These are phyloP conservation scores for Arachis stenosperma DNA, from an alignment of 306 rosid species.

Conservation along the genomic window DNA sequence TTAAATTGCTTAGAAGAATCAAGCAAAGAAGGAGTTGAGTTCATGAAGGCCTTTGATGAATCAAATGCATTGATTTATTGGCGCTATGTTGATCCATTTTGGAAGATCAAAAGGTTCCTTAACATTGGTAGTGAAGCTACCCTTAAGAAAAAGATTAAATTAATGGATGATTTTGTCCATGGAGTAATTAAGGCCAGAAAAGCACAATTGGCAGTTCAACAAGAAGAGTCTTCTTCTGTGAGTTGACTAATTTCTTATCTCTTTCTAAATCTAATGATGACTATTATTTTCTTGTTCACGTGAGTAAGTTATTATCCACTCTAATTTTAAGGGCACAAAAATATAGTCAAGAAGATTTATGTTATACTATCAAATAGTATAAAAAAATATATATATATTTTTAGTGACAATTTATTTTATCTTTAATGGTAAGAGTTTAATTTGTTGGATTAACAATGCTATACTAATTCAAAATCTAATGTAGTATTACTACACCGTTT, in stretches of 20 bases:
- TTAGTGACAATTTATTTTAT: no score
- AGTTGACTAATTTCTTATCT: conserved; percentile 34
- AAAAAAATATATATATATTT: no score
- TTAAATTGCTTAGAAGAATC: conserved; percentile 71
- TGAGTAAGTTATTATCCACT: not conserved
- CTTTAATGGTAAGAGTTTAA: no score
- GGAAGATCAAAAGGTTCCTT: conserved; percentile 68
- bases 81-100: conserved; percentile 76
- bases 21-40: conserved; percentile 57
- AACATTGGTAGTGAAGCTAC: conserved; percentile 69
- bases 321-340: not conserved
- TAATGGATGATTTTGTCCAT: conserved; percentile 57
- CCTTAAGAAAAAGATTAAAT: conserved; percentile 52
- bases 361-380: no score
- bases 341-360: no score
- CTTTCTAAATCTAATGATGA: not conserved
- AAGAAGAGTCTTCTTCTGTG: conserved; percentile 40
- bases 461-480: no score
- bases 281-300: not conserved
- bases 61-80: conserved; percentile 59
- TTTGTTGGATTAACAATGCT: no score
- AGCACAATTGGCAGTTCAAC: conserved; percentile 38
- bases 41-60: conserved; percentile 80
- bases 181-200: conserved; percentile 56
- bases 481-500: not conserved